phyloP scores from a whole-genome alignment of 805 yeast species.

The Schwanniomyces vanrijiae region DNA sequence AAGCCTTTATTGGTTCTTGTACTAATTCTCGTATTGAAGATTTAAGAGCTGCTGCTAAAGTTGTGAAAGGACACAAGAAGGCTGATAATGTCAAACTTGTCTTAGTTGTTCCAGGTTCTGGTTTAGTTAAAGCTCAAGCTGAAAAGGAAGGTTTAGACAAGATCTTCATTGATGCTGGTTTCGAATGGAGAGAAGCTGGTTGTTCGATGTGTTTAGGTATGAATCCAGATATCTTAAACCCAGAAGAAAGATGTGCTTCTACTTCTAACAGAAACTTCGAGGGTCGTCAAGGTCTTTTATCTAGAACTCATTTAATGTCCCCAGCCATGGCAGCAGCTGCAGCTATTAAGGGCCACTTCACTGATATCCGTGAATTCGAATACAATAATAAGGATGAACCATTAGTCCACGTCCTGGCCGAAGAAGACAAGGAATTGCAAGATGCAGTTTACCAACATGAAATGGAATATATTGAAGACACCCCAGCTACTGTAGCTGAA shows the following conservation, averaged over 20 bases:
- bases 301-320: conserved; percentile 96
- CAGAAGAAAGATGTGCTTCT: conserved; percentile 97
- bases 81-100: conserved; percentile 81
- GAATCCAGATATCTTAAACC: conserved; percentile 96
- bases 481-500: conserved; percentile 56
- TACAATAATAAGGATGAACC: conserved; percentile 63
- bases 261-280: conserved; percentile 98
- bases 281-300: conserved; percentile 97
- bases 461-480: conserved; percentile 57
- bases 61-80: conserved; percentile 85
- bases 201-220: conserved; percentile 99
- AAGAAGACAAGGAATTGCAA: conserved; percentile 57
- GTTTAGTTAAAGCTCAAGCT: conserved; percentile 89
- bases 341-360: conserved; percentile 84
- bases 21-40: conserved; percentile 98
- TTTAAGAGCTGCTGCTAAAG: conserved; percentile 90
- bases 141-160: conserved; percentile 93
- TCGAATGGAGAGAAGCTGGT: conserved; percentile 99
- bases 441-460: conserved; percentile 72
- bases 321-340: conserved; percentile 99
- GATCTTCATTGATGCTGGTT: conserved; percentile 88
- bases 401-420: conserved; percentile 46
- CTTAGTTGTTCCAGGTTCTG: conserved; percentile 96
- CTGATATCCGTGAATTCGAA: conserved; percentile 83
- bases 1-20: conserved; percentile 97